Evolutionary conservation across 2,329 filamentous ascomycete species (phyloP), one percentile per base, ranked within the genome.

Genomic region (Camptophora hylomeconis): DNA sequence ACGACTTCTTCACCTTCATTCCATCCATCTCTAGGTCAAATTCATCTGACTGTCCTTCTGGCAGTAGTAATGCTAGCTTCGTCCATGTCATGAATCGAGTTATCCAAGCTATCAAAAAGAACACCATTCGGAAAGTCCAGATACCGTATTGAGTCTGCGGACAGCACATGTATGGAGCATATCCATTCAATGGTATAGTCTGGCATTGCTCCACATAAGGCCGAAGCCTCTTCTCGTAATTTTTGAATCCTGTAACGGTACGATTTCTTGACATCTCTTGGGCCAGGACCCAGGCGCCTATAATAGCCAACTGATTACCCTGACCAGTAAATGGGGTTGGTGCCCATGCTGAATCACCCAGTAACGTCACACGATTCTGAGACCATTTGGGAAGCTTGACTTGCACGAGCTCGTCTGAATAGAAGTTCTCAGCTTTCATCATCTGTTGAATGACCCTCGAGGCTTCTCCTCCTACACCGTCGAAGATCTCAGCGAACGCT

Each of bases 271-370:
- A 31, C 17, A 34, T 8, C 25, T 37, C 26, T 17, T 34, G 26
- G 24, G 35, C 35, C 5, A 37, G 28, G 5, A 37, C 27, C 14
- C 20, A 31, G 16, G 31, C 35, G n/a, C 35, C 35, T 4, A 34
- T 37, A 13, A 37, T 34, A 5, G 31, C 35, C 17, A 37, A 26
- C 23, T 30, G 27, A 20, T 30, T 37, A 11, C 35, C 31, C 20
- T 26, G 14, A 13, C 35, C 35, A 9, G 35, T 34, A 17, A 37
- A 31, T 5, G 31, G 26, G 14, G 35, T 29, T 12, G 35, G 35
- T 16, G 39, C 38, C 26, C 33, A 41, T 8, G 38, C 40, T 20
- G 40, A 33, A 35, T 42, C 40, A 8, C 40, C 40, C 12, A 42
- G 19, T 20, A 39, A 28, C 23, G 28, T 38, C 8, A 41, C 38